Evolutionary conservation across 2,329 filamentous ascomycete species (phyloP), one percentile per base, ranked within the genome.

Genomic region (Pseudogymnoascus sp.): DNA sequence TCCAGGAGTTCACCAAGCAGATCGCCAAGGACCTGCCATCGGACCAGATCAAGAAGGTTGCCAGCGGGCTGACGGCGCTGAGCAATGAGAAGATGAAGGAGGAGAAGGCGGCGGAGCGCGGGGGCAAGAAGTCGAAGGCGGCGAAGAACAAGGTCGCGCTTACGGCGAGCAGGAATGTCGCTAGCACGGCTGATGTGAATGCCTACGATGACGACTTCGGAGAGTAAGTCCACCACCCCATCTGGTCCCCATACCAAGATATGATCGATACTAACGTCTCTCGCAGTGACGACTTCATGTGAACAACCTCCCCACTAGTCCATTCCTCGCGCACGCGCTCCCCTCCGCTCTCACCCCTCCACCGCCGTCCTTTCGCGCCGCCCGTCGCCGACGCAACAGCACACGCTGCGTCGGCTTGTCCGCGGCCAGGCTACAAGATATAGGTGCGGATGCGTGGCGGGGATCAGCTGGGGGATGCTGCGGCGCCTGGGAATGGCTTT

Each of bases 41-140:
- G 74, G 88, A 95, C 63, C 92, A 97, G 79, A 93, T 97, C 78
- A 97, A 97, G 85, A 97, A 97, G 83, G 85, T 96, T 68, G 86
- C 91, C 11, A 96, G 90, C 76, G 84, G 85, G 4, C 78, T 99
- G 72, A 96, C 93, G n/a, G 88, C 92, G 4, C 83, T 96, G 63
- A 85, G 91, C 74, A 99, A 99, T 75, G 95, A 97, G 84, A 97
- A 96, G 84, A 88, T 97, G 88, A 96, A 92, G 81, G 93, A 97
- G 77, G 95, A 99, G 84, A 97, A 97, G 84, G 87, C 88, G 3
- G 86, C 90, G 3, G 91, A 96, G 68, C 97, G 96, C 82, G 88
- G 90, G 62, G 90, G 88, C 72, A 99, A 97, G 89, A 99, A 97
- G 86, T 87, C 82, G 70, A 97, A 97, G 84, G 93, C 93, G 3